Conservation (phyloP, 306 rosid genomes). For the Glycine latifolia region DNA sequence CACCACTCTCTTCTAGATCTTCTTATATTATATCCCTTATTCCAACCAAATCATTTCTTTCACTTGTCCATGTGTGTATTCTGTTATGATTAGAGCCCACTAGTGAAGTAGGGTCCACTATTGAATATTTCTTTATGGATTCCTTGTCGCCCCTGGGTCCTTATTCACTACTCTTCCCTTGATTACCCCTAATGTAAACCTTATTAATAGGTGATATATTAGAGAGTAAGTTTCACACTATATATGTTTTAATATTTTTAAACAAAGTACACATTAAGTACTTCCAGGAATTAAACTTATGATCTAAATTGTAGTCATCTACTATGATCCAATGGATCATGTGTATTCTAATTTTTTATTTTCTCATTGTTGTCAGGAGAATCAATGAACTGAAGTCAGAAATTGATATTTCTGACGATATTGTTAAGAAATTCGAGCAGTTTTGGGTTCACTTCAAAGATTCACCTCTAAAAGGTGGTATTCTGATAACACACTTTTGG, state of each 20-base stretch:
- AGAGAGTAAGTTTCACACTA: slow-evolving; percentile 5
- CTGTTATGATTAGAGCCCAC: neutral
- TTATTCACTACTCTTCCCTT: neutral
- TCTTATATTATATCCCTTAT: neutral
- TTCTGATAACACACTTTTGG: slow-evolving; percentile 35
- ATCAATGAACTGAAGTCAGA: slow-evolving; percentile 85
- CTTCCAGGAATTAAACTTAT: slow-evolving; percentile 26
- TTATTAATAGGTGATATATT: neutral
- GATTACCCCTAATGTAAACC: slow-evolving; percentile 9
- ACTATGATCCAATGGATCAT: slow-evolving; percentile 29
- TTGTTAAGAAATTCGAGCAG: slow-evolving; percentile 66
- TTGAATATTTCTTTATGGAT: neutral
- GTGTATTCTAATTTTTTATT: slow-evolving; percentile 1
- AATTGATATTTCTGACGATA: slow-evolving; percentile 71
- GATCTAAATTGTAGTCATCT: slow-evolving; percentile 37
- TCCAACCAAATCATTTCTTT: slow-evolving; percentile 4
- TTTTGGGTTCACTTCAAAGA: slow-evolving; percentile 81
- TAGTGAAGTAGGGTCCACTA: neutral
- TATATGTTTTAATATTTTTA: slow-evolving; percentile 9
- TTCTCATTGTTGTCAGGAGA: slow-evolving; percentile 64
- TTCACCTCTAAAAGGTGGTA: slow-evolving; percentile 82
- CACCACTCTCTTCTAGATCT: neutral
- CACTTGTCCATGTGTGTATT: neutral
- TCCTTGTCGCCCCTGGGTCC: neutral
- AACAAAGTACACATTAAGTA: slow-evolving; percentile 14